Conservation (phyloP, 768 basidiomycete species). For the Psilocybe tampanensis region DNA sequence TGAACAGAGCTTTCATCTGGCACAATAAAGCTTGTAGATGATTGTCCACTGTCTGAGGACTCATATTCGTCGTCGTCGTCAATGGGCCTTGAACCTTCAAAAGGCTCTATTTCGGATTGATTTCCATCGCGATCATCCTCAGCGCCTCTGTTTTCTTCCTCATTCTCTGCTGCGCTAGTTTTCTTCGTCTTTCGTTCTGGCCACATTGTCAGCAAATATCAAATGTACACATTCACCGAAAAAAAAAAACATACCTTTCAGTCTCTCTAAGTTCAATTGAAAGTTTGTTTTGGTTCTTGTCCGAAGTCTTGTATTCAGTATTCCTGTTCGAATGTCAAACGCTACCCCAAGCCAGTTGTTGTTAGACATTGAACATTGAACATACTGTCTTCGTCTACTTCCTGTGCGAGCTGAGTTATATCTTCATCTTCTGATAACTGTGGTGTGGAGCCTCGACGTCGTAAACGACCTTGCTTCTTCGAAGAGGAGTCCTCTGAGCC, state of each 20-base stretch:
- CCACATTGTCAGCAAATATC: conserved; percentile 6
- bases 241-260: conserved; percentile 54
- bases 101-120: conserved; percentile 33
- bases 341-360: neutral
- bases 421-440: conserved; percentile 14
- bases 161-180: conserved; percentile 28
- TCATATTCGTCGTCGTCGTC: conserved; percentile 41
- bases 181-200: conserved; percentile 23
- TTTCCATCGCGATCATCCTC: conserved; percentile 36
- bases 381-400: conserved; percentile 63
- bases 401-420: conserved; percentile 31
- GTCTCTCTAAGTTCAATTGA: conserved; percentile 63
- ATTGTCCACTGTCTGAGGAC: conserved; percentile 26
- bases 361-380: neutral
- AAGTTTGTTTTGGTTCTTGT: conserved; percentile 59
- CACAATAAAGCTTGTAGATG: conserved; percentile 50
- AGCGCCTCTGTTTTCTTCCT: conserved; percentile 32
- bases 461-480: conserved; percentile 16
- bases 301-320: conserved; percentile 67
- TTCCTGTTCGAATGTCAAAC: conserved; percentile 40
- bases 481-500: neutral
- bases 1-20: conserved; percentile 60
- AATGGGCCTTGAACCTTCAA: conserved; percentile 51
- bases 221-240: neutral
- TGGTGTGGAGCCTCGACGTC: conserved; percentile 7